phyloP scores from a whole-genome alignment of 352 stramenopile genomes.

The Paralagenidium karlingii region DNA sequence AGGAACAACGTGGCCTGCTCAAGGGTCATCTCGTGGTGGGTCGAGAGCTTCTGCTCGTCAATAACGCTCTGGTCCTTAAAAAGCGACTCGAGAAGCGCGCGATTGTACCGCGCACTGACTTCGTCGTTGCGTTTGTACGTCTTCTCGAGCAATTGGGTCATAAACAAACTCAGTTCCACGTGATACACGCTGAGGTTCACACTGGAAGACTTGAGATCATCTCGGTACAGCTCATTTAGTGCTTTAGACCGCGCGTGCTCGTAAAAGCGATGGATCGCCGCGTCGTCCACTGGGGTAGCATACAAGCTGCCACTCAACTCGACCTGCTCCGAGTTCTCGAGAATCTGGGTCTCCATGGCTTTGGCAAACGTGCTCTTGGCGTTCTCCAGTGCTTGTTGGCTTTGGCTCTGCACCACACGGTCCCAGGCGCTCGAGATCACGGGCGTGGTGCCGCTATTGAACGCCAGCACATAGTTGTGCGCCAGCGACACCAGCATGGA shows the following conservation, averaged over 20 bases:
- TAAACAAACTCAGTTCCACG: too few species aligned
- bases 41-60: too few species aligned
- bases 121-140: slow-evolving; percentile 20
- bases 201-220: slow-evolving; percentile 26
- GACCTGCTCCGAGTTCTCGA: slow-evolving; percentile 13
- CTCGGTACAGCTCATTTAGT: slow-evolving; percentile 18
- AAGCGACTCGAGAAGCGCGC: slow-evolving; percentile 25
- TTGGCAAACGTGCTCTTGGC: slow-evolving; percentile 33
- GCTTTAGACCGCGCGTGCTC: slow-evolving; percentile 13
- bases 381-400: slow-evolving; percentile 36
- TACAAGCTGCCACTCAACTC: slow-evolving; percentile 15
- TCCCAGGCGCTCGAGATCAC: slow-evolving; percentile 78
- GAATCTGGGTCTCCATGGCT: slow-evolving; percentile 13
- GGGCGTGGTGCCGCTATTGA: slow-evolving; percentile 54
- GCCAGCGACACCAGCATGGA: slow-evolving; percentile 55
- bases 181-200: too few species aligned
- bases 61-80: too few species aligned
- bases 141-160: too few species aligned
- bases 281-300: slow-evolving; percentile 22
- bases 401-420: slow-evolving; percentile 61
- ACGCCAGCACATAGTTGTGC: slow-evolving; percentile 44
- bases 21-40: too few species aligned
- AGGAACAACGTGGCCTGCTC: too few species aligned
- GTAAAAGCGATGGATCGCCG: slow-evolving; percentile 16
- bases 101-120: slow-evolving; percentile 28